A percentile compares a stretch with the other conserved stretches of the same genome.
Evolutionary conservation across 768 basidiomycete species (phyloP).

Genomic region (Glaciozyma martinii): DNA sequence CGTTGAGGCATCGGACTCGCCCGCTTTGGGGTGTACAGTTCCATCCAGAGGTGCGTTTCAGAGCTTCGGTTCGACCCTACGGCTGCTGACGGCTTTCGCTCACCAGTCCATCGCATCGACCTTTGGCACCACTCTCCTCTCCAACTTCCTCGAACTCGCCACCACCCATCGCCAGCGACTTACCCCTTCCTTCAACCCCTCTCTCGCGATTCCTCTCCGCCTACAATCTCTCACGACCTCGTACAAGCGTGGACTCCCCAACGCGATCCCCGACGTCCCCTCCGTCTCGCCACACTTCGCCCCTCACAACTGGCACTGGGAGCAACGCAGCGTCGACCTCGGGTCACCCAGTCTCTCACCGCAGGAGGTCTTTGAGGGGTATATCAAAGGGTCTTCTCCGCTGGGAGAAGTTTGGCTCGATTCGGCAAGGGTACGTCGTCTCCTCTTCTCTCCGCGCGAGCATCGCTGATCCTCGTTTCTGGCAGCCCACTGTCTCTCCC

Average conservation of each 20-base stretch:
- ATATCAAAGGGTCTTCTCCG: slow-evolving; percentile 3
- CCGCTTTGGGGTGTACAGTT: slow-evolving; percentile 31
- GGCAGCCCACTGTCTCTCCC: slow-evolving; percentile 8
- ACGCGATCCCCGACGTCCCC: background rate
- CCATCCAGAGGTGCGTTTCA: slow-evolving; percentile 24
- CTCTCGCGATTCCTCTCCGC: slow-evolving; percentile 4
- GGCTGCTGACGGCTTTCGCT: background rate
- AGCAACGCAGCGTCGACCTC: slow-evolving; percentile 8
- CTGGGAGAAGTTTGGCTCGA: slow-evolving; percentile 30
- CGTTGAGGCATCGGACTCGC: slow-evolving; percentile 1
- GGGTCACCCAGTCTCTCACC: background rate
- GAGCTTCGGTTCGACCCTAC: background rate
- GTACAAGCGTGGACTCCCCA: background rate
- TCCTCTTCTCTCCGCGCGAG: too few species aligned
- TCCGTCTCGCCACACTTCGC: background rate
- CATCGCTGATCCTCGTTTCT: background rate
- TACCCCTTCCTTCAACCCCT: background rate
- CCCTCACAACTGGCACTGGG: slow-evolving; percentile 7
- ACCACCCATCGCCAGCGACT: background rate
- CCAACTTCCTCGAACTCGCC: slow-evolving; percentile 23
- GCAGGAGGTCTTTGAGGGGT: slow-evolving; percentile 16
- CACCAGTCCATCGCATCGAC: slow-evolving; percentile 25
- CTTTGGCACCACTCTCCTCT: slow-evolving; percentile 14
- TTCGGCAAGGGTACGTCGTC: slow-evolving; percentile 15
- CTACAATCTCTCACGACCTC: slow-evolving; percentile 10